These are phyloP conservation scores for Eleusine indica DNA, from an alignment of 176 grass and related monocot species.

Conservation along the genomic window DNA sequence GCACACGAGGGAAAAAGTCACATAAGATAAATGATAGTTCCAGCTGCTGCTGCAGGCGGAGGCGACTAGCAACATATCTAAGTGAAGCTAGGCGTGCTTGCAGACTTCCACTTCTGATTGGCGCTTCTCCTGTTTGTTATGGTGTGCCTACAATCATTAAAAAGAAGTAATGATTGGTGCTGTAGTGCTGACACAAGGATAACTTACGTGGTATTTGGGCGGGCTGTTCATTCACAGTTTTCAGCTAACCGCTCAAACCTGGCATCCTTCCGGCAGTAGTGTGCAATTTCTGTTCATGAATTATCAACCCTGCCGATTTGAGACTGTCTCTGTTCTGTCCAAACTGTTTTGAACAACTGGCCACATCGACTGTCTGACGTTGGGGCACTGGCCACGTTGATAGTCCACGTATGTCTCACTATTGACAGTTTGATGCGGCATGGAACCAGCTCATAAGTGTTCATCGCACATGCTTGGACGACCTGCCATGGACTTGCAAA, in stretches of 20 bases:
- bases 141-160: slow-evolving; percentile 74
- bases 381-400: neutral
- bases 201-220: slow-evolving; percentile 1
- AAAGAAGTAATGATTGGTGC: slow-evolving; percentile 41
- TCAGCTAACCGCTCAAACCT: neutral
- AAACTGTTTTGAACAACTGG: neutral
- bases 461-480: neutral
- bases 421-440: neutral
- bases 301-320: neutral
- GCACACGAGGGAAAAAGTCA: slow-evolving; percentile 12
- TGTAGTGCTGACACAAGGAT: neutral
- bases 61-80: slow-evolving; percentile 63
- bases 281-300: neutral
- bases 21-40: slow-evolving; percentile 22
- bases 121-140: slow-evolving; percentile 89
- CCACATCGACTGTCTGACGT: neutral
- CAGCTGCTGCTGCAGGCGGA: slow-evolving; percentile 47
- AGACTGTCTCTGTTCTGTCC: neutral
- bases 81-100: slow-evolving; percentile 77
- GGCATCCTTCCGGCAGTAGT: neutral
- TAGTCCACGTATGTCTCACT: neutral
- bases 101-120: slow-evolving; percentile 64
- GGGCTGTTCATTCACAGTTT: neutral
- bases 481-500: neutral
- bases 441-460: neutral